These are phyloP conservation scores for Acaromyces ingoldii DNA, from an alignment of 1,284 basidiomycete species.

Conservation along the genomic window DNA sequence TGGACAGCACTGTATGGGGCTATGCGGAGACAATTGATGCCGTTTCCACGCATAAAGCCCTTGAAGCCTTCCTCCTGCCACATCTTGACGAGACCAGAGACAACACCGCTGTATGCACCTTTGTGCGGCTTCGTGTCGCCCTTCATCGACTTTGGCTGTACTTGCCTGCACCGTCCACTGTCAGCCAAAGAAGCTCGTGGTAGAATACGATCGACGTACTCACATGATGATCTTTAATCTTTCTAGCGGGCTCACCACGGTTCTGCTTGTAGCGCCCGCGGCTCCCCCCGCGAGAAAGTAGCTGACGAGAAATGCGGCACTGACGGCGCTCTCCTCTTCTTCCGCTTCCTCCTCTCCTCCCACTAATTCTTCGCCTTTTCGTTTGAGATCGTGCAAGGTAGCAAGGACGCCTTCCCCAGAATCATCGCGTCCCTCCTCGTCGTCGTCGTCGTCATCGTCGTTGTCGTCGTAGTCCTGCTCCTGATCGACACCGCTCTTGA, in stretches of 20 bases:
- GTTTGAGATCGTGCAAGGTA: neutral
- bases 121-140: conserved; percentile 21
- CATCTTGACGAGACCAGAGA: conserved; percentile 57
- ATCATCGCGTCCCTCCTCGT: too few relatives aligned
- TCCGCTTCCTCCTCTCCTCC: conserved; percentile 4
- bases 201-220: conserved; percentile 39
- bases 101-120: conserved; percentile 43
- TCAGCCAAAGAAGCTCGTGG: neutral
- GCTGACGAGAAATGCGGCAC: conserved; percentile 28
- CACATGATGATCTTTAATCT: conserved; percentile 92
- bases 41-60: conserved; percentile 79
- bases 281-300: conserved; percentile 67
- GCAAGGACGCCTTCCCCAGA: too few relatives aligned
- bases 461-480: too few relatives aligned
- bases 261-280: conserved; percentile 64
- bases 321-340: conserved; percentile 12
- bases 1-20: conserved; percentile 75
- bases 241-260: conserved; percentile 85
- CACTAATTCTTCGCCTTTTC: neutral
- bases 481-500: too few relatives aligned
- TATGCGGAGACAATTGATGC: conserved; percentile 86
- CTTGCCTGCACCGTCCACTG: conserved; percentile 18
- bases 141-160: conserved; percentile 31
- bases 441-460: too few relatives aligned
- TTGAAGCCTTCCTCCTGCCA: conserved; percentile 86